Conservation (phyloP, 306 rosid genomes). For the Morella rubra region DNA sequence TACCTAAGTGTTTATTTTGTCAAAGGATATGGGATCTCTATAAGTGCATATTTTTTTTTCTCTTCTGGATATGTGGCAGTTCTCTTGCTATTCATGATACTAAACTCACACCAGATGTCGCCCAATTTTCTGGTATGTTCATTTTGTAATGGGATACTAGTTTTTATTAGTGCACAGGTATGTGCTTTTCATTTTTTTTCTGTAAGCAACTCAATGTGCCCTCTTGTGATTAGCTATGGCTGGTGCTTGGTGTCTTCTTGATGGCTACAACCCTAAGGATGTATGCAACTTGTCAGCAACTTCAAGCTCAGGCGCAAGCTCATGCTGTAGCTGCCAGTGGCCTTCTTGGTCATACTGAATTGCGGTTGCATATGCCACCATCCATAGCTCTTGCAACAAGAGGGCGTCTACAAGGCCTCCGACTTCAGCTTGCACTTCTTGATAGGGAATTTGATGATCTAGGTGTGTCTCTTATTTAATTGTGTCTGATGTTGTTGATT, state of each 20-base stretch:
- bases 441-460: conserved; percentile 96
- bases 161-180: not conserved
- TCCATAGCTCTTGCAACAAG: conserved; percentile 83
- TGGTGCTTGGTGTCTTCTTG: conserved; percentile 93
- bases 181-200: conserved; percentile 19
- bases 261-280: conserved; percentile 94
- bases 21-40: conserved; percentile 1
- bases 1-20: conserved; percentile 12
- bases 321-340: conserved; percentile 87
- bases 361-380: conserved; percentile 87
- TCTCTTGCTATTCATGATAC: conserved; percentile 82
- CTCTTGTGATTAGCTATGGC: conserved; percentile 67
- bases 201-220: conserved; percentile 4
- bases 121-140: conserved; percentile 84
- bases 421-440: conserved; percentile 98
- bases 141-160: conserved; percentile 19
- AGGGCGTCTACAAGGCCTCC: conserved; percentile 92
- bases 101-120: conserved; percentile 93
- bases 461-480: conserved; percentile 43
- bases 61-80: conserved; percentile 50
- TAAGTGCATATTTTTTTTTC: conserved; percentile 14
- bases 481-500: not conserved
- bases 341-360: conserved; percentile 84
- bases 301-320: conserved; percentile 96
- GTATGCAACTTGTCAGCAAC: conserved; percentile 99